Base-by-base conservation (phyloP, 164 flowering plant genomes). In the Chimonanthus salicifolius region DNA sequence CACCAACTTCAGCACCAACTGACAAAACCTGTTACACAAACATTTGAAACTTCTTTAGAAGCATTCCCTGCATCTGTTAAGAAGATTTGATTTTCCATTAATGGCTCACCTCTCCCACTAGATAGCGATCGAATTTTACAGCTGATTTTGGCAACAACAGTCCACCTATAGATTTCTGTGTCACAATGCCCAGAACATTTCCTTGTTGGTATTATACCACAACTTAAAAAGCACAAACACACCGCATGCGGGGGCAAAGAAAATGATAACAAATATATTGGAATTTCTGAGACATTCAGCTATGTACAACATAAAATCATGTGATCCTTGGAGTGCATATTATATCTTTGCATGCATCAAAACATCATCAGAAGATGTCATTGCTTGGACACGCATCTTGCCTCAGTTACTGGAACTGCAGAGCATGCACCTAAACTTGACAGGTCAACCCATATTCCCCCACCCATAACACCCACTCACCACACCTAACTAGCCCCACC, bases 91-190 rank as follows among this genome's bases (percentile, higher is more conserved):
- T 9, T 15, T n/a, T 15, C 60, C 13, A 49, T 8, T 68, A 18
- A n/a, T 48, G 47, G n/a, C 76, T 75, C 76, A 95, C 98, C 91
- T 96, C 97, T 58, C 98, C 99, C 83, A 88, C 71, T n/a, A 96
- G 84, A 69, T 89, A 90, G 0, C 92, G 87, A 84, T 96, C 98
- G 68, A 94, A 94, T 75, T 92, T 96, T 45, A 96, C 98, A 60
- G 99, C 98, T 71, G 98, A 87, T 80, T 91, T 92, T 18, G 99
- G 98, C 79, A 96, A 80, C 83, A 96, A 80, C 67, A 96, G 94
- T 80, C 98, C 99, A 60, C 98, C 99, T 73, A 97, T 83, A 72
- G 99, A 92, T 92, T 87, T 91, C 99, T 96, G 87, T 18, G 70
- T 66, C 47, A 70, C 64, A 66, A 66, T 46, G 33, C 33, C 33